phyloP scores from a whole-genome alignment of 306 rosid genomes.

The Pueraria montana region DNA sequence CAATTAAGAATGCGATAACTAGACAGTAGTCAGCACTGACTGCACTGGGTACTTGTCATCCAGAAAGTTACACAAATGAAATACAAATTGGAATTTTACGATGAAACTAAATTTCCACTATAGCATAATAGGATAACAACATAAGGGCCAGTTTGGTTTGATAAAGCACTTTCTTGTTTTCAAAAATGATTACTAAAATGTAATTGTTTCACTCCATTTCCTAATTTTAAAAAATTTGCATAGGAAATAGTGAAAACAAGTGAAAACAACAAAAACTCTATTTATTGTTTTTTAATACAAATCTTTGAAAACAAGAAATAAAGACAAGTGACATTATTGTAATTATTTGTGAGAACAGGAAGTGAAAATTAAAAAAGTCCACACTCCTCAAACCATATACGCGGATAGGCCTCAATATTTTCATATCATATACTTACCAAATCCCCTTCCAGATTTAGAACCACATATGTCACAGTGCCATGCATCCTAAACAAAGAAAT shows the following conservation, averaged over 20 bases:
- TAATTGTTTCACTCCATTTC: not conserved
- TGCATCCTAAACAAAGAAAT: conserved; percentile 72
- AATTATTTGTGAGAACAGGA: not conserved
- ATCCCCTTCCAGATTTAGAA: conserved; percentile 97
- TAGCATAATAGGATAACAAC: not conserved
- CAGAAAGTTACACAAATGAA: conserved; percentile 6
- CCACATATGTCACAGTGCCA: conserved; percentile 98
- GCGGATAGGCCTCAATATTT: no score
- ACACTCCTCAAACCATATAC: not conserved
- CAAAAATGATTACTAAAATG: not conserved
- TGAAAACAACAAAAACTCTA: not conserved
- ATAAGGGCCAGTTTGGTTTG: not conserved
- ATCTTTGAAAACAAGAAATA: not conserved
- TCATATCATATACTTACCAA: conserved; percentile 68
- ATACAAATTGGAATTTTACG: not conserved
- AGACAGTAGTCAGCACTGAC: not conserved
- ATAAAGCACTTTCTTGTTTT: not conserved
- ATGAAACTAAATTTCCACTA: not conserved
- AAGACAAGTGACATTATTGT: not conserved
- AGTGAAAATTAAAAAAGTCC: not conserved
- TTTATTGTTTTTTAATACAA: not conserved
- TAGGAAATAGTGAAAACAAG: not conserved
- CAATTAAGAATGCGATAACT: not conserved
- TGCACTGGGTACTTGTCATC: not conserved
- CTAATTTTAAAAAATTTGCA: not conserved